phyloP scores from a whole-genome alignment of 257 asterid species.

The Echium plantagineum region DNA sequence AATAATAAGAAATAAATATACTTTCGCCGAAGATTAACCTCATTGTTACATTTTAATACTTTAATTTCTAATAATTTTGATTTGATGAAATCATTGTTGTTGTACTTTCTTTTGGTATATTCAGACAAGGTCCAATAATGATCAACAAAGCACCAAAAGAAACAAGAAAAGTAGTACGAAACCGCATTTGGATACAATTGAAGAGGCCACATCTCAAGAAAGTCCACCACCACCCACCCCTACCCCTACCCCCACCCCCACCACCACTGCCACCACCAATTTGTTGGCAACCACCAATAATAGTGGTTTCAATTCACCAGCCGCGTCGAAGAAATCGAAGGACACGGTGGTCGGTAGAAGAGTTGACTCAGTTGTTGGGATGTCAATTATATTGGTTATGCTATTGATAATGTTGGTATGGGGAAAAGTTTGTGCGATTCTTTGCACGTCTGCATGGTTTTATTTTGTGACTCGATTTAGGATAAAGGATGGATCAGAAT shows the following conservation, averaged over 20 bases:
- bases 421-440: constrained; percentile 34
- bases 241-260: not conserved
- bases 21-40: too few species aligned
- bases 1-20: too few species aligned
- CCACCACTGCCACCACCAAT: not conserved
- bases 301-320: not conserved
- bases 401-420: constrained; percentile 25
- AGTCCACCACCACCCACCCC: not conserved
- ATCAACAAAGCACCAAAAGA: constrained; percentile 7
- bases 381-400: constrained; percentile 18
- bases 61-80: not conserved
- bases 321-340: not conserved
- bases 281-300: not conserved
- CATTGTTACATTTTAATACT: too few species aligned
- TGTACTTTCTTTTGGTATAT: not conserved
- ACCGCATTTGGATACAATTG: not conserved
- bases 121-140: constrained; percentile 12
- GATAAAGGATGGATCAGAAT: not conserved
- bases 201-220: constrained; percentile 3
- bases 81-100: not conserved
- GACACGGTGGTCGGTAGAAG: not conserved
- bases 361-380: constrained; percentile 21
- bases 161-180: constrained; percentile 12
- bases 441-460: constrained; percentile 29
- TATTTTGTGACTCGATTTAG: constrained; percentile 15